phyloP scores from a whole-genome alignment of 768 basidiomycete genomes.

The Mycena leptocephala region DNA sequence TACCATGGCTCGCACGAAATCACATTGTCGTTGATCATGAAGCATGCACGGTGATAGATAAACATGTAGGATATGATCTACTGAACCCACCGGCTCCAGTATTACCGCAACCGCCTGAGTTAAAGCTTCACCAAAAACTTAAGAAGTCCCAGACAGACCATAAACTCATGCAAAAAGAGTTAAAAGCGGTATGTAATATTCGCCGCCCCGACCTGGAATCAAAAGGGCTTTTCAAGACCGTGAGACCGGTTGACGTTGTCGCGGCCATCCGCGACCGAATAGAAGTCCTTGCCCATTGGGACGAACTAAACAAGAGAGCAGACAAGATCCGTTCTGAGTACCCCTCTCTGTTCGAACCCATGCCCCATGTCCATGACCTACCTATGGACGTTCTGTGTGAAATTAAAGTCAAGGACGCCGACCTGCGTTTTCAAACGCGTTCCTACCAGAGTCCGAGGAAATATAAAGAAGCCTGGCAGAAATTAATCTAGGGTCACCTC shows the following conservation, averaged over 20 bases:
- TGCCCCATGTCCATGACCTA: constrained; percentile 38
- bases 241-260: constrained; percentile 17
- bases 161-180: neutral
- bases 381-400: constrained; percentile 34
- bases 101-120: neutral
- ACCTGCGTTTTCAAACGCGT: neutral
- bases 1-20: constrained; percentile 38
- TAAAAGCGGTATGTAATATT: neutral
- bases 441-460: constrained; percentile 45
- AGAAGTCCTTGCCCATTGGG: constrained; percentile 5
- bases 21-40: constrained; percentile 38
- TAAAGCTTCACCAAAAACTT: neutral
- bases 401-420: constrained; percentile 42
- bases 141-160: neutral
- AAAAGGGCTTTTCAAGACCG: constrained; percentile 14
- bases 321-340: neutral
- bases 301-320: neutral
- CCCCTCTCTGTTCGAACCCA: neutral
- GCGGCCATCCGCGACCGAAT: constrained; percentile 35
- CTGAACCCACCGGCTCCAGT: constrained; percentile 11
- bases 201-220: neutral
- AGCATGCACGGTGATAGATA: constrained; percentile 34
- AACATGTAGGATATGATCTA: constrained; percentile 28
- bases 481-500: constrained; percentile 49
- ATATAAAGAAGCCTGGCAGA: constrained; percentile 46